Evolutionary conservation across 106 monocot genomes (phyloP), one percentile per base, ranked within the genome.

Genomic region (Dioscorea zingiberensis): DNA sequence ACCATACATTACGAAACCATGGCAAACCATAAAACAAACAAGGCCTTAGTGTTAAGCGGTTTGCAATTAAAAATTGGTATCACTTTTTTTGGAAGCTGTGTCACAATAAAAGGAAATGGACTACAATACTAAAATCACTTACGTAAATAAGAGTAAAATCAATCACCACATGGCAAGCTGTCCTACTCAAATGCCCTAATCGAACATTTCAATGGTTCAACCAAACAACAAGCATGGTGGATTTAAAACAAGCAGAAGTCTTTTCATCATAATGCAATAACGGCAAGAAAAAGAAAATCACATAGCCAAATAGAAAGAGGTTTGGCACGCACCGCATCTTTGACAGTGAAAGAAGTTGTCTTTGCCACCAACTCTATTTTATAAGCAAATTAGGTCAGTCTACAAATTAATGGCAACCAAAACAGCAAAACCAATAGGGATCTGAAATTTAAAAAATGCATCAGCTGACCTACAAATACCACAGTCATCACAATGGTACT

Each of bases 271-370:
- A 63, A 63, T 21, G 38, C 63, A 63, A 63, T 21, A 16, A 25
- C 4, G 13, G 60, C 38, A 63, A 21, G 19, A 18, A 23, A 63
- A 44, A 38, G 4, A n/a, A n/a, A n/a, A n/a, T n/a, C n/a, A n/a
- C n/a, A n/a, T n/a, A n/a, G n/a, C n/a, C n/a, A n/a, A n/a, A n/a
- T n/a, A n/a, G n/a, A n/a, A n/a, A n/a, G n/a, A n/a, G 21, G 7
- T 57, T 23, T 13, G 25, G 55, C 6, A 73, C 74, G 26, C 71
- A 93, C 93, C 93, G 23, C 93, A 93, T 48, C 78, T 88, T 16
- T 70, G 76, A 53, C 93, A 93, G 55, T 93, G 88, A 26, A 85
- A 93, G 67, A 60, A 93, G 11, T 93, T 93, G 22, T 88, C 88
- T 58, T 63, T 69, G 59, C 88, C 93, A 28, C 83, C 88, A 68